phyloP scores from a whole-genome alignment of 345 rosid species.

The Psidium guajava region DNA sequence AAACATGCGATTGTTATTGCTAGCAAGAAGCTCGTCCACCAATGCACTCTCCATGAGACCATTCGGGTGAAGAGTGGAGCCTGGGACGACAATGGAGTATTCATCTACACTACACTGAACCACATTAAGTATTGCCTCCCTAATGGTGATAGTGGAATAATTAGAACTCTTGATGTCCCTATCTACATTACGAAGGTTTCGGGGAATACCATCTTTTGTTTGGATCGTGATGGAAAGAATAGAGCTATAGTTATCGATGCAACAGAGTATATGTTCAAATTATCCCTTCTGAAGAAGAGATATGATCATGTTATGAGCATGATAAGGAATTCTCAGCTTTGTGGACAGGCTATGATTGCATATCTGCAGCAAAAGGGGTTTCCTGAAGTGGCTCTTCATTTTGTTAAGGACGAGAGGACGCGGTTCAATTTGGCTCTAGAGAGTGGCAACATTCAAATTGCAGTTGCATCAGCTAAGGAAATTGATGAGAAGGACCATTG shows the following conservation, averaged over 20 bases:
- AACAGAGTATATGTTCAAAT: constrained; percentile 83
- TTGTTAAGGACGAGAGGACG: constrained; percentile 91
- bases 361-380: constrained; percentile 95
- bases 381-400: constrained; percentile 97
- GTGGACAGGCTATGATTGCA: constrained; percentile 97
- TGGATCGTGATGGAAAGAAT: constrained; percentile 89
- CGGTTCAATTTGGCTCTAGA: constrained; percentile 89
- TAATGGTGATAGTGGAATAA: constrained; percentile 84
- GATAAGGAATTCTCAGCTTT: constrained; percentile 88
- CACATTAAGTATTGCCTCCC: constrained; percentile 94
- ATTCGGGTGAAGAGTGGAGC: constrained; percentile 93
- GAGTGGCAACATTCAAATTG: constrained; percentile 91
- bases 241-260: constrained; percentile 60
- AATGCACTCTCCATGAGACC: constrained; percentile 88
- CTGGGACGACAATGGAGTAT: constrained; percentile 93
- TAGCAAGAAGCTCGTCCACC: constrained; percentile 70
- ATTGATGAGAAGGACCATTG: constrained; percentile 93
- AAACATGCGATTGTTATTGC: constrained; percentile 84
- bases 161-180: constrained; percentile 74
- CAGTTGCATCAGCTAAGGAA: constrained; percentile 94
- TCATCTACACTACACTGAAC: constrained; percentile 78
- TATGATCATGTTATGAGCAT: constrained; percentile 91
- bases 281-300: constrained; percentile 62
- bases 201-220: constrained; percentile 54
- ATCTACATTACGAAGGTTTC: constrained; percentile 76